Percentiles rank a stretch among this genome's conserved stretches.
Evolutionary conservation across 371 early-diverging fungal species (phyloP).

Genomic region (Rhizopus delemar): DNA sequence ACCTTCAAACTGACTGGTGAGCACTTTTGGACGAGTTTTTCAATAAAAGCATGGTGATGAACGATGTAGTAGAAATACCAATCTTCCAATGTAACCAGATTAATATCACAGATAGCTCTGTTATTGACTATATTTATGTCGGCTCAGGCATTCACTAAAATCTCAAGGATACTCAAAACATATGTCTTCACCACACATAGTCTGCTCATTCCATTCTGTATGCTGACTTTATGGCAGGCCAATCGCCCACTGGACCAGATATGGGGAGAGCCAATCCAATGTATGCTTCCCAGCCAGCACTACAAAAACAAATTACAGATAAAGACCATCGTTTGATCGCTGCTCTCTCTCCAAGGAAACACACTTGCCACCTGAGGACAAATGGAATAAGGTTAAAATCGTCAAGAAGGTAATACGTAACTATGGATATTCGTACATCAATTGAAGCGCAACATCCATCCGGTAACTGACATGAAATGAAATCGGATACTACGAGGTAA

Average conservation of each 20-base stretch:
- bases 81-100: not conserved
- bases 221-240: not conserved
- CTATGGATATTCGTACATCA: not conserved
- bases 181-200: not conserved
- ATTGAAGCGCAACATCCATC: not conserved
- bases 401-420: not conserved
- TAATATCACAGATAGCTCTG: not conserved
- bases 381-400: conserved; percentile 10
- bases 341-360: not conserved
- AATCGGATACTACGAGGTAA: conserved; percentile 1
- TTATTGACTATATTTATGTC: conserved; percentile 9
- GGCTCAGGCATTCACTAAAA: not conserved
- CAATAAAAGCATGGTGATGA: not conserved
- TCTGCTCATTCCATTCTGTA: conserved; percentile 3
- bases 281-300: not conserved
- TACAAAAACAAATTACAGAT: not conserved
- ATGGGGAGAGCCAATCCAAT: conserved; percentile 14
- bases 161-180: not conserved
- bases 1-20: not conserved
- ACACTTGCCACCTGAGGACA: not conserved
- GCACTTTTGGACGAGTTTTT: not conserved
- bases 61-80: not conserved
- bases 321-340: not conserved
- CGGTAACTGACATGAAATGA: not conserved
- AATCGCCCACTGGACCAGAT: conserved; percentile 5